phyloP scores from a whole-genome alignment of 1,284 basidiomycete genomes.

The Pulveroboletus sp. region DNA sequence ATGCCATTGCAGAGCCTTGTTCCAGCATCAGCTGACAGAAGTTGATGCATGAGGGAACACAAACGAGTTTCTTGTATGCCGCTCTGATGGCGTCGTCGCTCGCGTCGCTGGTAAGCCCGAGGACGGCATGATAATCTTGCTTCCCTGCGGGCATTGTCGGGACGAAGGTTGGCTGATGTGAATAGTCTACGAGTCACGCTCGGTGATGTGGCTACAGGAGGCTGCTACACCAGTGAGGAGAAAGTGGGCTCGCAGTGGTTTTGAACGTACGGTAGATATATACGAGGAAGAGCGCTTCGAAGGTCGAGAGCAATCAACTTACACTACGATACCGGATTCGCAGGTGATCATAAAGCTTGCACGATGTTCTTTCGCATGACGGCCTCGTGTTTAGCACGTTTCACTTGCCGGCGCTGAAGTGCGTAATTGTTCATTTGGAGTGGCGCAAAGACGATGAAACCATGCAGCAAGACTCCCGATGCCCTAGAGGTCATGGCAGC shows the following conservation, averaged over 20 bases:
- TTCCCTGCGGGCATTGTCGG: slow-evolving; percentile 33
- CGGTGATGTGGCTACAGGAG: slow-evolving; percentile 8
- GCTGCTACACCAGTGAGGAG: slow-evolving; percentile 10
- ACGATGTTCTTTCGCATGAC: slow-evolving; percentile 20
- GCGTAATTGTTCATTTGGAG: slow-evolving; percentile 31
- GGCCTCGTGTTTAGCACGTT: slow-evolving; percentile 39
- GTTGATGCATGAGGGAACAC: slow-evolving; percentile 6
- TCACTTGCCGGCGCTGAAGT: slow-evolving; percentile 30
- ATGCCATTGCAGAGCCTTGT: slow-evolving; percentile 39
- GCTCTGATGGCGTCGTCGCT: slow-evolving; percentile 35
- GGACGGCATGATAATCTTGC: slow-evolving; percentile 26
- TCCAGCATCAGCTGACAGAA: slow-evolving; percentile 10
- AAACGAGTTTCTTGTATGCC: slow-evolving; percentile 39
- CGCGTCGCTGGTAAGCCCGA: slow-evolving; percentile 35
- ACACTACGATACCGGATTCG: slow-evolving; percentile 24
- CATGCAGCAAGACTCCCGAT: slow-evolving; percentile 2
- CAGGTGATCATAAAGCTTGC: slow-evolving; percentile 29
- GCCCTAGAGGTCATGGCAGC: background rate
- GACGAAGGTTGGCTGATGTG: slow-evolving; percentile 14
- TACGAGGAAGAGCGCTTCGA: slow-evolving; percentile 28
- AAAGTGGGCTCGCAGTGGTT: slow-evolving; percentile 7
- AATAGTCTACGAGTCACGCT: slow-evolving; percentile 12
- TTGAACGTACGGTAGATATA: slow-evolving; percentile 29
- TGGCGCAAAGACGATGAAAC: slow-evolving; percentile 24
- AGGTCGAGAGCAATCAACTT: slow-evolving; percentile 26